Evolutionary conservation across 805 yeast species (phyloP).

Genomic region (Metschnikowia noctiluminum): DNA sequence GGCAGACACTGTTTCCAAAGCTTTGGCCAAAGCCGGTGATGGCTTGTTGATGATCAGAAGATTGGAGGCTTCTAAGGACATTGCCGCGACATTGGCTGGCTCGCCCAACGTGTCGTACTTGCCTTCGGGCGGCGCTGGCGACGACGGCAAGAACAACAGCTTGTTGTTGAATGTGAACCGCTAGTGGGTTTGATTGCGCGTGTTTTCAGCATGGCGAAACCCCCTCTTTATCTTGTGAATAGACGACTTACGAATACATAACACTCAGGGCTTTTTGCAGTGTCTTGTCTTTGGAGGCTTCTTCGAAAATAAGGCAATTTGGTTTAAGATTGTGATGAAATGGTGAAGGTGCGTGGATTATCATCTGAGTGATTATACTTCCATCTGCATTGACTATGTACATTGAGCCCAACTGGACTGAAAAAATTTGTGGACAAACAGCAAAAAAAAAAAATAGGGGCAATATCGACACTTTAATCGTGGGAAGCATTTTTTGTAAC

Average conservation of each 20-base stretch:
- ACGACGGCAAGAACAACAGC: conserved; percentile 45
- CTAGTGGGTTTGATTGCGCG: conserved; percentile 22
- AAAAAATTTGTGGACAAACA: too few relatives aligned
- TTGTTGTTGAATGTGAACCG: conserved; percentile 69
- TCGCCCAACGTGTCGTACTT: conserved; percentile 86
- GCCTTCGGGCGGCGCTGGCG: conserved; percentile 53
- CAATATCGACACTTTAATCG: too few relatives aligned
- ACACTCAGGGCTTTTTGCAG: background rate
- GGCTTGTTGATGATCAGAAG: conserved; percentile 91
- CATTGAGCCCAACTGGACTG: too few relatives aligned
- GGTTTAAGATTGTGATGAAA: too few relatives aligned
- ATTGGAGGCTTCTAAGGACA: conserved; percentile 94
- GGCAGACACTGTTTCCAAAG: conserved; percentile 91
- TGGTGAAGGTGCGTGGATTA: too few relatives aligned
- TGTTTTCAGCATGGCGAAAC: background rate
- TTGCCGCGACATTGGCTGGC: conserved; percentile 80
- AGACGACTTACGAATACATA: conserved; percentile 10
- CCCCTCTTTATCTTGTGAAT: conserved; percentile 7
- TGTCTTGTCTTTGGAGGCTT: too few relatives aligned
- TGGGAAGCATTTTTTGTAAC: too few relatives aligned
- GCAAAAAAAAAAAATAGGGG: too few relatives aligned
- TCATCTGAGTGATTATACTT: too few relatives aligned
- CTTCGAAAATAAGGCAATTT: too few relatives aligned
- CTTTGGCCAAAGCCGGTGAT: conserved; percentile 91
- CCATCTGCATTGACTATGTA: too few relatives aligned